A percentile compares a stretch with the other conserved stretches of the same genome.
phyloP scores from a whole-genome alignment of 1,284 basidiomycete species.

The Apiotrichum montevideense region DNA sequence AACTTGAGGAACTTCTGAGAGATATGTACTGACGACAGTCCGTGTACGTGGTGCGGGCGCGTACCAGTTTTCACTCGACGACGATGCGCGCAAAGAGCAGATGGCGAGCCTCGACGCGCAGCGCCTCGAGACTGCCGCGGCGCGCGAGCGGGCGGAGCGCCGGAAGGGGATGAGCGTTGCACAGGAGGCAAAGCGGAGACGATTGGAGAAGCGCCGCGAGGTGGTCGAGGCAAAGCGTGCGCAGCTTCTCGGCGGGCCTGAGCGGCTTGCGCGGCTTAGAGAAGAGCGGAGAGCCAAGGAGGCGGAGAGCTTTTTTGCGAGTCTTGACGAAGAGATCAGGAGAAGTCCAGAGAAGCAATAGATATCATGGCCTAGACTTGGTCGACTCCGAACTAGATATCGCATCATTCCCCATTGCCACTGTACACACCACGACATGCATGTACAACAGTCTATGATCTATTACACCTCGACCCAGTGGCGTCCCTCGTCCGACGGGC shows the following conservation, averaged over 20 bases:
- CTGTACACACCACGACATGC: neutral
- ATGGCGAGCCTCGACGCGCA: constrained; percentile 68
- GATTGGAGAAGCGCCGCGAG: constrained; percentile 68
- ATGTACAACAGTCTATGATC: constrained; percentile 9
- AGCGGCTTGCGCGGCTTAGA: constrained; percentile 26
- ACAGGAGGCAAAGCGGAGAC: constrained; percentile 69
- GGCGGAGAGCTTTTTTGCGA: constrained; percentile 33
- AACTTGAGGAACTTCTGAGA: constrained; percentile 35
- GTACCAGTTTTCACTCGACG: constrained; percentile 80
- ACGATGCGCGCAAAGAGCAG: constrained; percentile 63
- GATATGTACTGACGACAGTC: constrained; percentile 48
- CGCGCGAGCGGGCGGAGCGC: constrained; percentile 49
- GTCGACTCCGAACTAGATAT: neutral
- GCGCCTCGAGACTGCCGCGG: constrained; percentile 64
- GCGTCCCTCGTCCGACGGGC: constrained; percentile 8
- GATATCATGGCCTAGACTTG: constrained; percentile 12
- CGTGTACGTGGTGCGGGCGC: constrained; percentile 68
- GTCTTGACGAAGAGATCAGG: constrained; percentile 28
- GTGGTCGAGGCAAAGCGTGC: constrained; percentile 72
- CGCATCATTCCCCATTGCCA: neutral
- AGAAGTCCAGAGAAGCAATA: neutral
- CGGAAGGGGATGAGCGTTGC: constrained; percentile 44
- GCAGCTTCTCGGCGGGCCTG: constrained; percentile 51
- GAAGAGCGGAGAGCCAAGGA: constrained; percentile 25
- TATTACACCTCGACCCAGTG: constrained; percentile 21